Conservation (phyloP, 768 basidiomycete species). For the Podaxis carcinomalis region DNA sequence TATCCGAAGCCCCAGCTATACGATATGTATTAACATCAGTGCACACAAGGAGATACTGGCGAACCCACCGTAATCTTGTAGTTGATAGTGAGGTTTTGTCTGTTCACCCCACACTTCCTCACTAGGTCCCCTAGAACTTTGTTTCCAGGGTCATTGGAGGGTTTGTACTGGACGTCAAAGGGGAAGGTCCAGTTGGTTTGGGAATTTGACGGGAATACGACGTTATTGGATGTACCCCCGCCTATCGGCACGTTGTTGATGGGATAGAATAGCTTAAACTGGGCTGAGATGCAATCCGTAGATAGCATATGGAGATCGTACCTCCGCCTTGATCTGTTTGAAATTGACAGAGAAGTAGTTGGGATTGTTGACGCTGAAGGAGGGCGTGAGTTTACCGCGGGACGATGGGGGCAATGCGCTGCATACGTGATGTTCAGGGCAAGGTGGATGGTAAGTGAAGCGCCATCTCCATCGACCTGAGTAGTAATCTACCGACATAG, state of each 20-base stretch:
- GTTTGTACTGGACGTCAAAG: conserved; percentile 61
- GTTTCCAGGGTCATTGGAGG: conserved; percentile 44
- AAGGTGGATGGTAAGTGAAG: conserved; percentile 6
- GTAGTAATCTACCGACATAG: not conserved
- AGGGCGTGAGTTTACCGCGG: not conserved
- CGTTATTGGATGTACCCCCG: conserved; percentile 44
- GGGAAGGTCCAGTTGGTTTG: conserved; percentile 74
- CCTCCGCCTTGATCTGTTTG: conserved; percentile 58
- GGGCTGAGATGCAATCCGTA: not conserved
- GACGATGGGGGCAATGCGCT: not conserved
- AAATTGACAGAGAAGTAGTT: conserved; percentile 75
- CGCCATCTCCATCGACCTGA: not conserved
- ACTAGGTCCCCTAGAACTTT: conserved; percentile 59
- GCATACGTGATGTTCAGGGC: conserved; percentile 8
- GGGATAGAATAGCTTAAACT: conserved; percentile 64
- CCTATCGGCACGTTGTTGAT: conserved; percentile 69
- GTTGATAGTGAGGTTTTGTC: conserved; percentile 48
- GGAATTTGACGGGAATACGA: conserved; percentile 46
- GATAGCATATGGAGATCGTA: conserved; percentile 21
- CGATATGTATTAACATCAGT: not conserved
- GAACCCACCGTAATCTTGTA: conserved; percentile 64
- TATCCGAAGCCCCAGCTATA: conserved; percentile 60
- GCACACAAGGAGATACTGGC: not conserved
- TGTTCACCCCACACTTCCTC: conserved; percentile 53
- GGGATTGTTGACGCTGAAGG: conserved; percentile 67